These are phyloP conservation scores for Cavenderia fasciculata DNA, from an alignment of 78 protist species.

Conservation along the genomic window DNA sequence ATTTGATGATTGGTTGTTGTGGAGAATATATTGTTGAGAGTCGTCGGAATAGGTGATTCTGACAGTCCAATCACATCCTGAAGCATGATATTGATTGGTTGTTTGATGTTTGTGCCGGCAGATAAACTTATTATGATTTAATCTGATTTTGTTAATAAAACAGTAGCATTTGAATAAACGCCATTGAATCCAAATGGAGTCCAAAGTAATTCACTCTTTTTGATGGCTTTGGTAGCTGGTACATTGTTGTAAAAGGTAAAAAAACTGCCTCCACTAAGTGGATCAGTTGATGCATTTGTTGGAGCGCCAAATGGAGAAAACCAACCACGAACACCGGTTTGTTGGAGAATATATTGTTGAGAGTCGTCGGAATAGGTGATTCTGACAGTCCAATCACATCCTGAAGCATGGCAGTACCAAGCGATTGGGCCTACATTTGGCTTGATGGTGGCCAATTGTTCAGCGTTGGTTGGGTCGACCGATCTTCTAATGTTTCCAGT, in stretches of 20 bases:
- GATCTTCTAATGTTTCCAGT: background rate
- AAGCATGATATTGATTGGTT: no score
- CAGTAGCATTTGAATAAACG: background rate
- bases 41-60: background rate
- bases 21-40: no score
- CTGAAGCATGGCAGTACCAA: slow-evolving; percentile 27
- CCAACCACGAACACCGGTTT: slow-evolving; percentile 15
- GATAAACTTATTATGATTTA: slow-evolving; percentile 2
- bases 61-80: background rate
- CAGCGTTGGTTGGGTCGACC: background rate
- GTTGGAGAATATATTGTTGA: background rate
- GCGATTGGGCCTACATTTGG: background rate
- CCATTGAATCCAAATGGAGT: slow-evolving; percentile 32
- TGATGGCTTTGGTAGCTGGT: background rate
- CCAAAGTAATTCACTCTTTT: slow-evolving; percentile 3
- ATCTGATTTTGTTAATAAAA: slow-evolving; percentile 6
- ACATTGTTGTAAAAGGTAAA: background rate
- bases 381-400: slow-evolving; percentile 51
- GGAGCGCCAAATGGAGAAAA: background rate
- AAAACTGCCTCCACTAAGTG: background rate
- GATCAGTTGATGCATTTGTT: background rate
- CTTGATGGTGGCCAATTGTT: background rate
- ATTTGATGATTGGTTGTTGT: no score
- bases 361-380: slow-evolving; percentile 1
- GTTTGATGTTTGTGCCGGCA: no score